Evolutionary conservation across 495 filamentous ascomycete species (phyloP).

Genomic region (Penicillium canariense): DNA sequence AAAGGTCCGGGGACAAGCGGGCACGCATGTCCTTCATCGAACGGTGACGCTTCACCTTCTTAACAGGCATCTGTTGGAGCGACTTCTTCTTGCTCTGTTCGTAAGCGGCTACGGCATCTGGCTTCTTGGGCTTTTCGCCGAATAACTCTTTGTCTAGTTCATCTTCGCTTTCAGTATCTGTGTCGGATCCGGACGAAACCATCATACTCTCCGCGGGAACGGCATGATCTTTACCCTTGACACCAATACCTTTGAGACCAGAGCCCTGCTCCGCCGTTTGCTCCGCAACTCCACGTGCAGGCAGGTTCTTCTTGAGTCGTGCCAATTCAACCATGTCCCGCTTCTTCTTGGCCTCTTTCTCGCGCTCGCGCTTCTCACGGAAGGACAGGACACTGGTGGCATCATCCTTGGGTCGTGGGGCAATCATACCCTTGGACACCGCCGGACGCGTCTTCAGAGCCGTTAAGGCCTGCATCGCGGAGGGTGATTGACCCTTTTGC

Average conservation of each 20-base stretch:
- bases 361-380: conserved; percentile 66
- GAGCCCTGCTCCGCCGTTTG: conserved; percentile 71
- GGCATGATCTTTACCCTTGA: conserved; percentile 76
- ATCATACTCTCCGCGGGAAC: conserved; percentile 76
- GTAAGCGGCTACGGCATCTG: conserved; percentile 51
- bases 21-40: conserved; percentile 92
- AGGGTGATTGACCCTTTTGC: conserved; percentile 34
- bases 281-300: conserved; percentile 53
- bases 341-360: conserved; percentile 71
- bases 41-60: conserved; percentile 71
- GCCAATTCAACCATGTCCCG: conserved; percentile 66
- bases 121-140: conserved; percentile 45
- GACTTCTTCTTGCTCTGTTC: conserved; percentile 54
- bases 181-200: conserved; percentile 70
- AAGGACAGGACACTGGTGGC: conserved; percentile 47
- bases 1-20: conserved; percentile 83
- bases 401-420: conserved; percentile 36
- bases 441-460: conserved; percentile 6
- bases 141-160: conserved; percentile 63
- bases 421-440: conserved; percentile 27
- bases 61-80: conserved; percentile 64
- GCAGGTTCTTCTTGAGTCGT: conserved; percentile 54
- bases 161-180: conserved; percentile 71
- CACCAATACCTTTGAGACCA: conserved; percentile 69
- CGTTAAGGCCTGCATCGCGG: conserved; percentile 35